Conservation (phyloP, 169 alveolate species). For the Theileria parva region DNA sequence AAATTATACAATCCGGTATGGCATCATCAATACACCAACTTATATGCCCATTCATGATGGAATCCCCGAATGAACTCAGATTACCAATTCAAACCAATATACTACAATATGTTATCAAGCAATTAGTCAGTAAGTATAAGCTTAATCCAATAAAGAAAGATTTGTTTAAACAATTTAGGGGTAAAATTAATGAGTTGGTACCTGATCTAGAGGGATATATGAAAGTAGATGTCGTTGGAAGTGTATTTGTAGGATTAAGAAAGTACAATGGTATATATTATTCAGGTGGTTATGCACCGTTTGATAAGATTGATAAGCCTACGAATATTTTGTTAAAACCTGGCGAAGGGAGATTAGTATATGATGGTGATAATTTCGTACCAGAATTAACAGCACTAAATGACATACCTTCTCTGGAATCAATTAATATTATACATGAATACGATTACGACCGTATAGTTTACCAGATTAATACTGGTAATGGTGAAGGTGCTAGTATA, state of each 20-base stretch:
- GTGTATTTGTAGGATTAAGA: constrained; percentile 58
- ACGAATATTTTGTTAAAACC: constrained; percentile 34
- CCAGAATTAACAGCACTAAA: constrained; percentile 48
- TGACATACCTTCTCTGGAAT: constrained; percentile 19
- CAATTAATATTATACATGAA: constrained; percentile 27
- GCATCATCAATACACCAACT: constrained; percentile 18
- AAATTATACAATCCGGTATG: constrained; percentile 37
- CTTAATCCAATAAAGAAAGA: background rate
- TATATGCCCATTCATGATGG: constrained; percentile 67
- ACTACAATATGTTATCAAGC: constrained; percentile 14
- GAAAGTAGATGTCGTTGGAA: constrained; percentile 39
- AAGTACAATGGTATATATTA: constrained; percentile 44
- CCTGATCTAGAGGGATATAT: background rate
- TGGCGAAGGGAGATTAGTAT: constrained; percentile 65
- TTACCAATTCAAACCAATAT: constrained; percentile 31
- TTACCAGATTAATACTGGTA: constrained; percentile 33
- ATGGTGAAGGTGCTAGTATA: background rate
- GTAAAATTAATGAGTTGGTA: background rate
- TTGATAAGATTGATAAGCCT: constrained; percentile 43
- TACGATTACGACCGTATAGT: constrained; percentile 14
- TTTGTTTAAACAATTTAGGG: constrained; percentile 3
- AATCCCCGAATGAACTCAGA: constrained; percentile 50
- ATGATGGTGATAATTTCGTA: constrained; percentile 51
- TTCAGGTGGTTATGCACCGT: constrained; percentile 66
- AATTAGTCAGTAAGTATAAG: background rate